Evolutionary conservation across 805 yeast genomes (phyloP), one percentile per base, ranked within the genome.

Genomic region (Ogataea dorogensis): DNA sequence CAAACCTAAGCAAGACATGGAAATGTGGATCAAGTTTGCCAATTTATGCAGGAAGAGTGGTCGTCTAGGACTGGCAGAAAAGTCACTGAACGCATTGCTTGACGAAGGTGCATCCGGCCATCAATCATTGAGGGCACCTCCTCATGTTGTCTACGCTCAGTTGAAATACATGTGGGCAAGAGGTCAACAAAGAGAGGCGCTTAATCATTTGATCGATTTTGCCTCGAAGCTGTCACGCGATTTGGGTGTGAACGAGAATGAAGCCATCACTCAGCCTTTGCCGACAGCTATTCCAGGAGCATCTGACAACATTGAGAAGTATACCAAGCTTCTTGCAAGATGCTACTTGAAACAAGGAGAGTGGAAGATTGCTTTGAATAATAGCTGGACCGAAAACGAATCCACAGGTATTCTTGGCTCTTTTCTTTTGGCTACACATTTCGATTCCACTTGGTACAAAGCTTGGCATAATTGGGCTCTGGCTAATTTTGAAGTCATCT

Each of bases 401-500:
- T 59, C 67, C 5, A 89, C 87, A 28, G 83, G 89, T 1, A 87
- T 93, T 46, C 65, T 93, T 41, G 96, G 97, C 9, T 88, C 97
- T 0, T 93, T 86, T 57, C 65, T 93, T 37, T 68, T 93, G 46
- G 98, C 98, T 0, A 91, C 98, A 0, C 96, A 89, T 57, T 91
- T 93, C 60, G 97, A 93, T 57, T 71, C 76, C 22, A 74, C 76
- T 16, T 93, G 98, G 96, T 93, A 93, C 54, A 93, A 94, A 56
- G 98, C 98, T 12, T 94, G 98, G 98, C 99, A 93, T 58, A 91
- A 88, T 55, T 93, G 99, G 99, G 98, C 98, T 0, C 68, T 94
- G 54, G 97, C 98, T 1, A 93, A 94, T 60, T 93, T 89, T 57
- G 97, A 93, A 56, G 98, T 91, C 1, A 83, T 91, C 14, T 83